Evolutionary conservation across 2,329 filamentous ascomycete species (phyloP).

Genomic region (Leptographium wingfieldii): DNA sequence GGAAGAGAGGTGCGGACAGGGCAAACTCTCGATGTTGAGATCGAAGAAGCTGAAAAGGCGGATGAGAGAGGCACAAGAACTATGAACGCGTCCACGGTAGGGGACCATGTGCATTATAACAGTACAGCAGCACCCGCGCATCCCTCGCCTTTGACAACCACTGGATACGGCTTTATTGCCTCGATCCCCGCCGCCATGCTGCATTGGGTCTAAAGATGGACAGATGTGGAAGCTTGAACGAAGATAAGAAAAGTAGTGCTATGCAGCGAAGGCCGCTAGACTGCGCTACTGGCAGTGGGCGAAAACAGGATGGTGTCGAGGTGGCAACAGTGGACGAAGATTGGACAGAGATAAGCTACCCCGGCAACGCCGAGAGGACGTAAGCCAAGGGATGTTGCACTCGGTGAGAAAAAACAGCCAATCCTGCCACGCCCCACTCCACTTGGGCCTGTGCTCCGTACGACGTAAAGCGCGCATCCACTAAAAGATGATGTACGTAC

Average conservation of each 20-base stretch:
- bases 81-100: neutral
- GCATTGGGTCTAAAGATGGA: neutral
- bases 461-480: too few species aligned
- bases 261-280: neutral
- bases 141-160: neutral
- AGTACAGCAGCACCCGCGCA: neutral
- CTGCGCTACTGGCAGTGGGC: neutral
- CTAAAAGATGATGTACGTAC: too few species aligned
- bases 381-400: too few species aligned
- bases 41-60: neutral
- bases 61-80: neutral
- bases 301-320: neutral
- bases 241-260: neutral
- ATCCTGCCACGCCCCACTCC: too few species aligned
- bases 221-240: neutral
- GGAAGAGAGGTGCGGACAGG: neutral
- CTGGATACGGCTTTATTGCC: neutral
- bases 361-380: neutral
- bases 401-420: too few species aligned
- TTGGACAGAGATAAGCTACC: neutral
- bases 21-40: neutral
- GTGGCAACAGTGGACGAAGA: neutral
- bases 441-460: too few species aligned
- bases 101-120: neutral
- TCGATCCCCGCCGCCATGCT: neutral